phyloP scores from a whole-genome alignment of 768 basidiomycete species.

The Collybiopsis confluens region DNA sequence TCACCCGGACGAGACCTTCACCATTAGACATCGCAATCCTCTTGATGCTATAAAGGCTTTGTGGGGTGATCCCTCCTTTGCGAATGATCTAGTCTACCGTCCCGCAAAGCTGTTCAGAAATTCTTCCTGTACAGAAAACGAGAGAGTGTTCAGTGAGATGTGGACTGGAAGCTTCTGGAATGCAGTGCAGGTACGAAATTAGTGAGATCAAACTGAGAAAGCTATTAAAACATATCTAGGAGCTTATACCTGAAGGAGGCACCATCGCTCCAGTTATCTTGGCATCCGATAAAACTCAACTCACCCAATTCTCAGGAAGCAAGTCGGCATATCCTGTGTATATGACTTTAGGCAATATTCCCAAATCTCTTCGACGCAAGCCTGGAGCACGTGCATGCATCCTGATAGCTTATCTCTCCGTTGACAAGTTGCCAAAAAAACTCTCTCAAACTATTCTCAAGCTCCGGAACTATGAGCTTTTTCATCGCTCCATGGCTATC shows the following conservation, averaged over 20 bases:
- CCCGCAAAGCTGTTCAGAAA: constrained; percentile 15
- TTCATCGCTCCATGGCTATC: background rate
- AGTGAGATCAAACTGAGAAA: background rate
- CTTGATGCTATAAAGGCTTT: constrained; percentile 9
- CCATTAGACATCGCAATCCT: constrained; percentile 10
- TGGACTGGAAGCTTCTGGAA: background rate
- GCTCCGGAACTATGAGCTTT: background rate
- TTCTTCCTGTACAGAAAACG: background rate
- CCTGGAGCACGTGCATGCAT: background rate
- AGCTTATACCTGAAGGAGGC: constrained; percentile 6
- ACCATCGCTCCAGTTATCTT: constrained; percentile 26
- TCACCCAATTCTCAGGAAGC: constrained; percentile 23
- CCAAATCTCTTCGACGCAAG: constrained; percentile 18
- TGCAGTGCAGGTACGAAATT: background rate
- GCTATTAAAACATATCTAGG: too few relatives aligned
- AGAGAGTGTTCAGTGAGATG: background rate
- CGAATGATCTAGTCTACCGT: constrained; percentile 14
- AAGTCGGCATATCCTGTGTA: constrained; percentile 31
- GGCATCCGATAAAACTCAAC: constrained; percentile 28
- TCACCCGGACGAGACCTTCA: background rate
- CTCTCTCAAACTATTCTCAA: background rate
- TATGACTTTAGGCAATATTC: constrained; percentile 27
- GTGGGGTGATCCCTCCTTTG: background rate
- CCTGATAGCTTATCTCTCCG: background rate
- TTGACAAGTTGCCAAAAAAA: background rate